A percentile compares a stretch with the other conserved stretches of the same genome.
These are phyloP conservation scores for Penicillium glabrum DNA, from an alignment of 2,329 filamentous ascomycete genomes.

Conservation along the genomic window DNA sequence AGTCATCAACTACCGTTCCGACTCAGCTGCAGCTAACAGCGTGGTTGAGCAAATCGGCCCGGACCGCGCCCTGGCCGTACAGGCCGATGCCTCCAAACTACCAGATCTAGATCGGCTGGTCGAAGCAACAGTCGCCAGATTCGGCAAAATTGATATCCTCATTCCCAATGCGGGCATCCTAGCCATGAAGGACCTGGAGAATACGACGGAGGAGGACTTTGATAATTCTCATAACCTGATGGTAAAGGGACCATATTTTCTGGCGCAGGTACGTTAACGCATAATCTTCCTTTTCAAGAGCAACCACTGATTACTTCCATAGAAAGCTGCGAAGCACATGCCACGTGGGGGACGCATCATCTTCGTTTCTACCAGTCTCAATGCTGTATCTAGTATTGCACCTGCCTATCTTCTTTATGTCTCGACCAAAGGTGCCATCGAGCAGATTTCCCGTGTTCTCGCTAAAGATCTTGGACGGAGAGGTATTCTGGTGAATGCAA, in stretches of 20 bases:
- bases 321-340: conserved; percentile 57
- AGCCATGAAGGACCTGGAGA: conserved; percentile 51
- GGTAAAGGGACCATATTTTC: conserved; percentile 59
- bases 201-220: conserved; percentile 53
- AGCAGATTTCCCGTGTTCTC: conserved; percentile 57
- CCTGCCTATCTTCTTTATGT: conserved; percentile 55
- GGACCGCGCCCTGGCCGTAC: conserved; percentile 53
- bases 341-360: conserved; percentile 50
- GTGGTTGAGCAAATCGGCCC: conserved; percentile 50
- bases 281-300: neutral
- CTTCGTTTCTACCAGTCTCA: conserved; percentile 52
- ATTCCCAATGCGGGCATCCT: conserved; percentile 58
- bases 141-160: conserved; percentile 60
- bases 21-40: conserved; percentile 55
- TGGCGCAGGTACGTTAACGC: conserved; percentile 32
- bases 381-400: conserved; percentile 39
- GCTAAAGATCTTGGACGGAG: conserved; percentile 56
- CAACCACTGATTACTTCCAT: neutral
- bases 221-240: conserved; percentile 54
- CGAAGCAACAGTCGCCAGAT: conserved; percentile 48
- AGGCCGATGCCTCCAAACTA: conserved; percentile 55
- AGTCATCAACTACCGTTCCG: conserved; percentile 58
- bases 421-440: conserved; percentile 59
- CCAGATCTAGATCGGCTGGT: conserved; percentile 52
- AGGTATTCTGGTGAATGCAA: conserved; percentile 53